Base-by-base conservation (phyloP, 495 filamentous ascomycete species). In the Hypomontagnella monticulosa region DNA sequence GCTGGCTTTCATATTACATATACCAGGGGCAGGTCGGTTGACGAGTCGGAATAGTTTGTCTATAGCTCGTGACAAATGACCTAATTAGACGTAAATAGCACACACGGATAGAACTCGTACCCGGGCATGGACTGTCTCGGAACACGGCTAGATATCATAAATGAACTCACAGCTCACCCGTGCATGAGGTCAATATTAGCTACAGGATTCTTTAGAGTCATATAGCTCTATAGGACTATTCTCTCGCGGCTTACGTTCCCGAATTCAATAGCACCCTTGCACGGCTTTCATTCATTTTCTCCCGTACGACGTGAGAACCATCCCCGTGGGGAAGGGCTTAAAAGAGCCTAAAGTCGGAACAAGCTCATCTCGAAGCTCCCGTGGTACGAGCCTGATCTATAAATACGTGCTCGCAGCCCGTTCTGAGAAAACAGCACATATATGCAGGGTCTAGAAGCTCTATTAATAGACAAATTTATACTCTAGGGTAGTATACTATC, bases 381-480 rank as follows among this genome's bases (percentile, higher is more conserved):
- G 36, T 38, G 9, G 36, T 50, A 34, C 15, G 30, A 50, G 12
- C 11, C 12, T 42, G 15, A 33, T 34, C 15, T 36, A 47, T 46
- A 51, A 38, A 34, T 47, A 42, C 49, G 40, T 40, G 49, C 27
- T 49, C 30, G n/a, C 14, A 34, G 51, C 57, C 56, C 34, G 20
- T 41, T 46, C 27, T 32, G 37, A 34, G 48, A 55, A 34, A 27
- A 15, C 16, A 19, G 20, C 18, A 38, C 14, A 57, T 38, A 10
- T n/a, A 18, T 19, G 42, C 8, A 16, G 10, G 50, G 36, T 61
- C 63, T 60, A 66, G 63, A 61, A 4, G 1, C 42, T 27, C 63
- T 66, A 66, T 60, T 60, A 50, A 66, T 66, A 66, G 56, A 60
- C 55, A 33, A 9, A 4, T 4, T 1, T 19, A 53, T 58, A n/a